Base-by-base conservation (phyloP, 345 rosid species). In the Brassica carinata region DNA sequence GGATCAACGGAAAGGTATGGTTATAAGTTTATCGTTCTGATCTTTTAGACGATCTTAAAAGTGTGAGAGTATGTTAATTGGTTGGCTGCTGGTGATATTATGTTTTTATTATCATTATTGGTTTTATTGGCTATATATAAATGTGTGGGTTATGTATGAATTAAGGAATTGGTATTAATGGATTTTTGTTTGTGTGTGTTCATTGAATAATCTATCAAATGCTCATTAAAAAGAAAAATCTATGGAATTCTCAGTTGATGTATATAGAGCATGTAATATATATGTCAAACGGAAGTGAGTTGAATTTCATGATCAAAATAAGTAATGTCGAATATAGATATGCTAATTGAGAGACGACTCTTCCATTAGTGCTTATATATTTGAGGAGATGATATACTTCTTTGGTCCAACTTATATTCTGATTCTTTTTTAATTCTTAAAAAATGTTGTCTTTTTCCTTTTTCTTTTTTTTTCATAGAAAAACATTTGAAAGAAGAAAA, bases 61-160 rank as follows among this genome's bases (percentile, higher is more conserved):
- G 76, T 73, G 76, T 80, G 79, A 29, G 79, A 29, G 79, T 69
- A 63, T 80, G 51, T 74, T 73, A 58, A 31, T 6, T 68, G 58
- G 78, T 59, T 31, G 43, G 26, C 17, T 77, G 71, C 30, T 72
- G 67, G 58, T 53, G 58, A 6, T 53, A 53, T 53, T 53, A n/a
- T 53, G 58, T 53, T 69, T 61, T 65, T 23, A 36, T 73, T 23
- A 36, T 73, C 70, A 67, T 14, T 55, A 67, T 58, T 57, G 79
- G 71, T 68, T 63, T 64, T 75, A 71, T 55, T 81, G 77, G 77
- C n/a, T 81, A 62, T 79, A 74, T 69, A 80, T 38, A 73, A 18
- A 69, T 69, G 75, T 69, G 36, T 69, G 80, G 76, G 62, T 69
- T 64, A 33, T 80, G 79, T 75, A 75, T 17, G 76, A 63, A 14